Evolutionary conservation across 176 grass and related monocot genomes (phyloP).

Genomic region (Urochloa ruziziensis): DNA sequence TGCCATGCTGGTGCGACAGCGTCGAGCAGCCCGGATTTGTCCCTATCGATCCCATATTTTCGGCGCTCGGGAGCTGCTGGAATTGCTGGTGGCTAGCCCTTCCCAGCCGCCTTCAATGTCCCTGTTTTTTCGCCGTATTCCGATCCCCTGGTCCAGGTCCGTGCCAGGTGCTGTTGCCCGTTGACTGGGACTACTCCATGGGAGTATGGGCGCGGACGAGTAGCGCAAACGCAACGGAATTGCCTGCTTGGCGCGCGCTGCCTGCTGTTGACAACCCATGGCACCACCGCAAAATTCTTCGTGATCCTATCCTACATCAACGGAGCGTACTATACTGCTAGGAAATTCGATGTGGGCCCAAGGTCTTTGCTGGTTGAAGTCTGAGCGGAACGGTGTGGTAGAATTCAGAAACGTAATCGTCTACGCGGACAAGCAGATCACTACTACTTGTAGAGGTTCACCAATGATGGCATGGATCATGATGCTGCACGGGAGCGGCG

Average conservation of each 20-base stretch:
- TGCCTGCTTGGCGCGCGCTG: too few relatives aligned
- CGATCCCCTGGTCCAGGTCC: neutral
- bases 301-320: too few relatives aligned
- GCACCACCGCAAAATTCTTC: too few relatives aligned
- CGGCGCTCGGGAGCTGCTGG: slow-evolving; percentile 1
- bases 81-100: neutral
- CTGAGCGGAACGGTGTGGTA: too few relatives aligned
- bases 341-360: too few relatives aligned
- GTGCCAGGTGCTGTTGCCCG: neutral
- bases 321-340: too few relatives aligned
- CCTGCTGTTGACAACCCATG: neutral
- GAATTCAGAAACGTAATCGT: neutral
- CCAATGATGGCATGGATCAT: neutral
- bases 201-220: too few relatives aligned
- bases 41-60: slow-evolving; percentile 11
- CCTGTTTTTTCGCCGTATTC: neutral
- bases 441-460: neutral
- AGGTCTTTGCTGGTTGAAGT: too few relatives aligned
- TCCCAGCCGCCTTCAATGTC: neutral
- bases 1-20: slow-evolving; percentile 29
- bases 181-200: neutral
- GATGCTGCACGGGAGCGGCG: neutral
- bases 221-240: too few relatives aligned
- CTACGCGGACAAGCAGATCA: neutral
- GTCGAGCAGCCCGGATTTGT: slow-evolving; percentile 4